Evolutionary conservation across 208 protist species (phyloP).

Genomic region (Tritrichomonas foetus): DNA sequence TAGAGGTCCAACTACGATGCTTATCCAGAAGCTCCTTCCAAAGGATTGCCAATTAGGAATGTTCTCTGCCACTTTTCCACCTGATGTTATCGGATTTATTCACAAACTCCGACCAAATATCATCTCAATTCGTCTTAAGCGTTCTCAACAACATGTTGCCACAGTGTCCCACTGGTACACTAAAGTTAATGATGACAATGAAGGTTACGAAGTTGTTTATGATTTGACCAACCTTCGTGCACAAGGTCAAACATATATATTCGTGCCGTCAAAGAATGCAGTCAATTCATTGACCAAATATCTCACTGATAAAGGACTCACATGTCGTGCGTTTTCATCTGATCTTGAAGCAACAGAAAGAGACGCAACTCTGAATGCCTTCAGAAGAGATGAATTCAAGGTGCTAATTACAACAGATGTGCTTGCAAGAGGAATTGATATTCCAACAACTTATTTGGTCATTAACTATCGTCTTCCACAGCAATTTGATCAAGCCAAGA

Average conservation of each 20-base stretch:
- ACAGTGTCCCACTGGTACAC: neutral
- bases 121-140: neutral
- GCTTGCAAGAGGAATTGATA: conserved; percentile 73
- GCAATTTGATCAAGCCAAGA: neutral
- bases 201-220: neutral
- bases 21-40: neutral
- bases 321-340: conserved; percentile 54
- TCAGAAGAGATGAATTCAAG: conserved; percentile 82
- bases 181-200: neutral
- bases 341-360: conserved; percentile 92
- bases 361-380: conserved; percentile 92
- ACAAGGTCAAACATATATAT: neutral
- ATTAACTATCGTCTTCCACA: conserved; percentile 93
- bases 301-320: neutral
- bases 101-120: no score
- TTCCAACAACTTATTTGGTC: conserved; percentile 88
- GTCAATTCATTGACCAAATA: neutral
- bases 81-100: neutral
- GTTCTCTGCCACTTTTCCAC: neutral
- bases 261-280: neutral
- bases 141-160: no score
- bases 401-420: conserved; percentile 98
- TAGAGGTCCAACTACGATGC: neutral
- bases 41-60: neutral
- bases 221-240: neutral